Conservation (phyloP, 306 rosid genomes). For the Rubus idaeus region DNA sequence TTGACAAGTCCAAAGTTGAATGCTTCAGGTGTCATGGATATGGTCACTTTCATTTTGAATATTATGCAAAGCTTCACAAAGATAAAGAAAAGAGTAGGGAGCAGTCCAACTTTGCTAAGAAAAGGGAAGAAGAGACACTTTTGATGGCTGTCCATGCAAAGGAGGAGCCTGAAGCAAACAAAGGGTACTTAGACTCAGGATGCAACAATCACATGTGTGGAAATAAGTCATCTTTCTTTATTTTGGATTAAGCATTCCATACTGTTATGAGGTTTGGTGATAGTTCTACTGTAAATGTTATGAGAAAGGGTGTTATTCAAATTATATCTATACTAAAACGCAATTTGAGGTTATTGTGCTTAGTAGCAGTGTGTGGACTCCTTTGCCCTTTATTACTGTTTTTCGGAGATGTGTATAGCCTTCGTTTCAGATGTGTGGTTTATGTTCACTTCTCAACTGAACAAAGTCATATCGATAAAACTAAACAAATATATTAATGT, state of each 20-base stretch:
- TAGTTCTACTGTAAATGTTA: not conserved
- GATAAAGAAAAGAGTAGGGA: not conserved
- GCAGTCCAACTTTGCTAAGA: not conserved
- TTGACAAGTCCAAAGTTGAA: not conserved
- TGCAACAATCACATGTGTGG: not conserved
- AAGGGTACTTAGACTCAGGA: not conserved
- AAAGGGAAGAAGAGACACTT: not conserved
- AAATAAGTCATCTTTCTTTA: no score
- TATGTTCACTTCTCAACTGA: no score
- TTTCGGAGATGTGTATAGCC: no score
- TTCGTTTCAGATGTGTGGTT: no score
- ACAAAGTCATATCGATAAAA: no score
- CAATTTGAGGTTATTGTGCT: no score
- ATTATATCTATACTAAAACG: no score
- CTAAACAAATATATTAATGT: no score
- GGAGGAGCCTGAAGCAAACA: not conserved
- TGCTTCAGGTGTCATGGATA: not conserved
- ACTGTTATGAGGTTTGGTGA: not conserved
- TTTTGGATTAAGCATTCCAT: not conserved
- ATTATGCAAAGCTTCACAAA: no score
- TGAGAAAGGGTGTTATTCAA: conserved; percentile 4
- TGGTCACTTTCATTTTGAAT: no score
- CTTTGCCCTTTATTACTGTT: no score
- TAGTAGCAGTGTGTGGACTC: no score
- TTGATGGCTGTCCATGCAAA: not conserved